Conservation (phyloP, 163 green algal species). For the Scenedesmus sp. region DNA sequence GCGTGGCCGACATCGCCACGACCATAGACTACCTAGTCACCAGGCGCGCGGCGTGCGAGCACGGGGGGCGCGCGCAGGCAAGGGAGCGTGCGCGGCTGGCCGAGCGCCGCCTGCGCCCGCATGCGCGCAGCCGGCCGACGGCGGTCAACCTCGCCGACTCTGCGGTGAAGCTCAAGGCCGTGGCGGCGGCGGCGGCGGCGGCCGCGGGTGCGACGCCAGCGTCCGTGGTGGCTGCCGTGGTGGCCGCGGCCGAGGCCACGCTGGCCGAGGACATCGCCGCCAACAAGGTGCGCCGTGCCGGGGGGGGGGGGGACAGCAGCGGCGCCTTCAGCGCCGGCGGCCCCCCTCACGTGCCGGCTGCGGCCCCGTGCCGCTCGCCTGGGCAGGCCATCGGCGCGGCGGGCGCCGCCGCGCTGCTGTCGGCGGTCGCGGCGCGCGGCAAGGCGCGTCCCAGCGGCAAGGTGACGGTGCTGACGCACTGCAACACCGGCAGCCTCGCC, state of each 20-base stretch:
- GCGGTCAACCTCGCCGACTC: constrained; percentile 97
- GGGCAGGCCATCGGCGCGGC: constrained; percentile 80
- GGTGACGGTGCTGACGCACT: constrained; percentile 91
- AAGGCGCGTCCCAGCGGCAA: constrained; percentile 55
- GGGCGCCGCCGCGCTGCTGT: constrained; percentile 81
- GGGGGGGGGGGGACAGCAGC: too few relatives aligned
- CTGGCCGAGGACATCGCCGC: constrained; percentile 84
- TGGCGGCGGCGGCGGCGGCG: constrained; percentile 56
- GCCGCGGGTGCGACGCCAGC: constrained; percentile 51
- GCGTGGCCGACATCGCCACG: constrained; percentile 56
- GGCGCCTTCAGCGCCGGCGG: too few relatives aligned
- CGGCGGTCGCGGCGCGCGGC: constrained; percentile 55
- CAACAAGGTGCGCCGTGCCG: too few relatives aligned
- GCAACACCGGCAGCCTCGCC: constrained; percentile 97
- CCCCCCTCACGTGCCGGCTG: too few relatives aligned
- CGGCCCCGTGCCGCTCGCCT: too few relatives aligned
- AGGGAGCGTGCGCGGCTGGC: too few relatives aligned
- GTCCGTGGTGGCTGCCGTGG: constrained; percentile 69
- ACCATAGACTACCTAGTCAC: constrained; percentile 89
- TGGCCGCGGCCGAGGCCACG: constrained; percentile 80
- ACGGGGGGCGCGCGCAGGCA: too few relatives aligned
- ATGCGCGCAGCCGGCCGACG: constrained; percentile 92
- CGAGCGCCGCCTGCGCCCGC: too few relatives aligned
- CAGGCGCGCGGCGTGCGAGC: too few relatives aligned
- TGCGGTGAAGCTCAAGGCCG: constrained; percentile 68